Percentiles rank a stretch among this genome's conserved stretches.
Evolutionary conservation across 2,329 filamentous ascomycete genomes (phyloP).

Genomic region (Sclerotinia borealis): DNA sequence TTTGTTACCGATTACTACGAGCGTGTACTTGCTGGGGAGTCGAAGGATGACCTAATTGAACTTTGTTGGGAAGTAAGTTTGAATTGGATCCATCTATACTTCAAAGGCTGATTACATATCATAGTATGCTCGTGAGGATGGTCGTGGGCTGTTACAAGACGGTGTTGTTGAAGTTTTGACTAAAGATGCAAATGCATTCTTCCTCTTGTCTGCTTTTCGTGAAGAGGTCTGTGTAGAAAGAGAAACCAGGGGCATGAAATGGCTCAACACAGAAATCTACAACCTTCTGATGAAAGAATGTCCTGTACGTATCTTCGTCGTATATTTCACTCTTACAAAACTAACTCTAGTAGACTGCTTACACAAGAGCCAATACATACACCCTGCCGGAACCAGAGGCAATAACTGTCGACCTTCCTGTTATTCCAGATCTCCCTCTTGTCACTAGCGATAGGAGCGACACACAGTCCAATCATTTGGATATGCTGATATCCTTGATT

Average conservation of each 20-base stretch:
- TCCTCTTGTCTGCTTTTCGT: slow-evolving; percentile 4
- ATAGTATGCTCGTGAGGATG: slow-evolving; percentile 9
- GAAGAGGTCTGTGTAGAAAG: slow-evolving; percentile 1
- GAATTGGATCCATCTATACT: background rate
- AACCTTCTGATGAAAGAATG: slow-evolving; percentile 7
- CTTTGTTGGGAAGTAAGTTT: slow-evolving; percentile 9
- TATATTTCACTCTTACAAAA: background rate
- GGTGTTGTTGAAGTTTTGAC: slow-evolving; percentile 5
- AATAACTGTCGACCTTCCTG: background rate
- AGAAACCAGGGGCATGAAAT: background rate
- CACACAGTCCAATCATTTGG: background rate
- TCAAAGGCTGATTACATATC: background rate
- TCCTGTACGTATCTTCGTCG: background rate
- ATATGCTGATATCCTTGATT: background rate
- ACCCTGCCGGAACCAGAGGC: background rate
- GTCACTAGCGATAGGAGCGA: background rate
- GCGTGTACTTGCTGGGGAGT: background rate
- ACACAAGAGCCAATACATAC: background rate
- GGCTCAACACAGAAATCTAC: background rate
- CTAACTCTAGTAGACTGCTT: background rate
- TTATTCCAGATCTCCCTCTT: background rate
- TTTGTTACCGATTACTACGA: slow-evolving; percentile 13
- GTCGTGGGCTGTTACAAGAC: background rate
- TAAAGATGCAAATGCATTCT: slow-evolving; percentile 8
- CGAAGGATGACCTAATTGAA: background rate